Percentiles rank a stretch among this genome's conserved stretches.
Conservation (phyloP, 305 asterid genomes). For the Fraxinus albicans region DNA sequence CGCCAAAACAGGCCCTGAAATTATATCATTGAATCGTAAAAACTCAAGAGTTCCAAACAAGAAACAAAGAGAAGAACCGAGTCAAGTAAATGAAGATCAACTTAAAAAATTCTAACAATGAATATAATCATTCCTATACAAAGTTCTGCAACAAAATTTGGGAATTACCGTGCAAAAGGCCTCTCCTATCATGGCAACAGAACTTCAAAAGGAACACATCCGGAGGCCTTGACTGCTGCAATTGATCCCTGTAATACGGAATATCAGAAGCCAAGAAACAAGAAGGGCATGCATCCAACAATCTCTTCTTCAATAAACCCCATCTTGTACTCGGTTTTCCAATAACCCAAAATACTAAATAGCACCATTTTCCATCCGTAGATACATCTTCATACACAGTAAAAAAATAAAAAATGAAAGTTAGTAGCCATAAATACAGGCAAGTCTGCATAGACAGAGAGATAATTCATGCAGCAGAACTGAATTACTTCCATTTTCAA, state of each 20-base stretch:
- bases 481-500: background rate
- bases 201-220: slow-evolving; percentile 27
- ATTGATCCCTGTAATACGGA: background rate
- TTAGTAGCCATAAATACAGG: background rate
- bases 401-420: background rate
- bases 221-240: slow-evolving; percentile 18
- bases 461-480: background rate
- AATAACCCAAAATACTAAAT: slow-evolving; percentile 25
- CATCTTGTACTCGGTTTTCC: slow-evolving; percentile 21
- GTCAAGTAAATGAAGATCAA: background rate
- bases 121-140: background rate
- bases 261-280: slow-evolving; percentile 2
- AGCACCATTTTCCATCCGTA: slow-evolving; percentile 33
- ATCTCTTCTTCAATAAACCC: slow-evolving; percentile 26
- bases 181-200: slow-evolving; percentile 24
- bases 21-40: background rate
- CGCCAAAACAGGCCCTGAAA: background rate
- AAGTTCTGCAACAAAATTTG: background rate
- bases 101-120: background rate
- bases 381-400: slow-evolving; percentile 22
- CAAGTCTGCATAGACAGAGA: background rate
- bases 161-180: slow-evolving; percentile 24
- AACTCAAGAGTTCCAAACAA: background rate
- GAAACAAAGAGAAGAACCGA: background rate
- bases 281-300: slow-evolving; percentile 21